These are phyloP conservation scores for Linderniella brevidens DNA, from an alignment of 257 asterid genomes.

Conservation along the genomic window DNA sequence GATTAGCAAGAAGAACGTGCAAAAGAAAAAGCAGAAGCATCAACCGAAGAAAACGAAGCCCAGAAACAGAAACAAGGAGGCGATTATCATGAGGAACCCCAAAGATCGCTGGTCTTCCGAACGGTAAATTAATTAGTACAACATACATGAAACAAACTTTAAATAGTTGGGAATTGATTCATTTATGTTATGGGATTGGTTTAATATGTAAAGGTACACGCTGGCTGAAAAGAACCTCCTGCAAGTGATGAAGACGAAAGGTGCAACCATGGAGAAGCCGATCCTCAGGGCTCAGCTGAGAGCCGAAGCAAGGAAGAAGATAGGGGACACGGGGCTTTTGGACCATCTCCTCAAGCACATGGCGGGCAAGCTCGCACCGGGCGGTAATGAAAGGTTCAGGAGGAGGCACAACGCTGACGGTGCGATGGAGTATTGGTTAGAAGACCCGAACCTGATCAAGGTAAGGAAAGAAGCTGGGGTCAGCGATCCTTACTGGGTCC, in stretches of 20 bases:
- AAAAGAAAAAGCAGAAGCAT: constrained; percentile 13
- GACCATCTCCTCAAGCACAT: constrained; percentile 93
- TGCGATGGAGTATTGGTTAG: constrained; percentile 98
- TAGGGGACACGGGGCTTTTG: constrained; percentile 82
- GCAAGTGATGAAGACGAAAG: constrained; percentile 72
- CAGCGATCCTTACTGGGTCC: constrained; percentile 79
- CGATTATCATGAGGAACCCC: constrained; percentile 38
- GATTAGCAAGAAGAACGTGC: constrained; percentile 24
- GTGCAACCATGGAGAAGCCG: constrained; percentile 49
- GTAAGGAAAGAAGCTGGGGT: constrained; percentile 75
- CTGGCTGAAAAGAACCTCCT: constrained; percentile 59
- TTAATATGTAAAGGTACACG: constrained; percentile 40
- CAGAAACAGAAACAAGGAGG: constrained; percentile 28
- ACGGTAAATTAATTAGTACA: constrained; percentile 29
- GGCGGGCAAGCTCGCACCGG: constrained; percentile 91
- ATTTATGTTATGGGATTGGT: neutral
- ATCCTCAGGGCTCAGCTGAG: constrained; percentile 75
- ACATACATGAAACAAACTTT: neutral
- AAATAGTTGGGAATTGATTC: neutral
- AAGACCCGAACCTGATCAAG: constrained; percentile 62
- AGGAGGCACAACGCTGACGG: constrained; percentile 91
- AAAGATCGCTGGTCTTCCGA: constrained; percentile 91
- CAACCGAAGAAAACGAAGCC: neutral
- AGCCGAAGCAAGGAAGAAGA: constrained; percentile 78
- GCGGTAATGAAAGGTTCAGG: constrained; percentile 51